phyloP scores from a whole-genome alignment of 495 filamentous ascomycete genomes.

The Lasiosphaeria ovina region DNA sequence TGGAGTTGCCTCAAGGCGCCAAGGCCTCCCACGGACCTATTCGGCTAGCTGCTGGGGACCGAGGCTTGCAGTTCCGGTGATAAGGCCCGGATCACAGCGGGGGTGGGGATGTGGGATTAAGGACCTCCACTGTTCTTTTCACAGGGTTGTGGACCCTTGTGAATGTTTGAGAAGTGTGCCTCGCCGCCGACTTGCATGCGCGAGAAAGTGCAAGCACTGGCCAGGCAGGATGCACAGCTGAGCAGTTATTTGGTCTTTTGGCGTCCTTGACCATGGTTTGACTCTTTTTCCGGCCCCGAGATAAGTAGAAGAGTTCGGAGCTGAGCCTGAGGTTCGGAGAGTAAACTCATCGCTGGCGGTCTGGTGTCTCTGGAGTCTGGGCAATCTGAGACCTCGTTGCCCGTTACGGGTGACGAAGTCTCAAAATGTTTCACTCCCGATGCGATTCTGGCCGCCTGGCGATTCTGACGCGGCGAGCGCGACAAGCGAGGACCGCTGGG shows the following conservation, averaged over 20 bases:
- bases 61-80: slow-evolving; percentile 4
- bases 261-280: background rate
- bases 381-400: too few relatives aligned
- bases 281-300: too few relatives aligned
- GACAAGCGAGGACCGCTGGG: too few relatives aligned
- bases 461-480: too few relatives aligned
- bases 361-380: too few relatives aligned
- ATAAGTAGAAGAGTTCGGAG: too few relatives aligned
- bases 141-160: slow-evolving; percentile 1
- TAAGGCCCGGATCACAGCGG: background rate
- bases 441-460: too few relatives aligned
- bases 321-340: too few relatives aligned
- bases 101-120: background rate
- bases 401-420: too few relatives aligned
- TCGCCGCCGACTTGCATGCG: background rate
- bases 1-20: background rate
- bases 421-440: too few relatives aligned
- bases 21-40: background rate
- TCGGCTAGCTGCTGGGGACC: background rate
- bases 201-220: background rate
- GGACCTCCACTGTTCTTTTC: background rate
- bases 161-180: background rate
- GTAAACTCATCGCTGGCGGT: too few relatives aligned
- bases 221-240: background rate
- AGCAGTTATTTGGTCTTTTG: background rate